These are phyloP conservation scores for Aspergillus awamori DNA, from an alignment of 2,329 filamentous ascomycete genomes.

Conservation along the genomic window DNA sequence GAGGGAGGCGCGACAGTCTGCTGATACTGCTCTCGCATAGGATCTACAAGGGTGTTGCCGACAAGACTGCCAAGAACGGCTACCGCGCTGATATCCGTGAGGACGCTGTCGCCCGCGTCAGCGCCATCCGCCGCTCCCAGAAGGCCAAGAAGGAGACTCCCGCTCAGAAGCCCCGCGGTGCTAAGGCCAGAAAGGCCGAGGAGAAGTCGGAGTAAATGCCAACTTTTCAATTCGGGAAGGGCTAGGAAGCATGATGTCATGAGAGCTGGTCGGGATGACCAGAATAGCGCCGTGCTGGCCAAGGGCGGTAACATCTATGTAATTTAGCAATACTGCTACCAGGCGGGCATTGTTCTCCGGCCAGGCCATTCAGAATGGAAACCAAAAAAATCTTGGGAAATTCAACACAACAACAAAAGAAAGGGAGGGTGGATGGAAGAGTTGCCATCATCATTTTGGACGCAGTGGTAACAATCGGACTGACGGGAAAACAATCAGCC, in stretches of 20 bases:
- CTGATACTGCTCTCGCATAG: constrained; percentile 49
- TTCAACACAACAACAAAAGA: constrained; percentile 14
- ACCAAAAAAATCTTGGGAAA: constrained; percentile 14
- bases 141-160: constrained; percentile 73
- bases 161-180: constrained; percentile 75
- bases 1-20: constrained; percentile 16
- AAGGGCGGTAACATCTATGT: constrained; percentile 33
- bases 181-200: constrained; percentile 72
- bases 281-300: constrained; percentile 30
- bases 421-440: constrained; percentile 9
- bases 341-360: constrained; percentile 16
- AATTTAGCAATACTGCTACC: constrained; percentile 32
- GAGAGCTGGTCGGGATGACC: constrained; percentile 17
- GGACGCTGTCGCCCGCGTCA: constrained; percentile 81
- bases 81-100: constrained; percentile 82
- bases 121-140: constrained; percentile 80
- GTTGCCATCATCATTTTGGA: background rate
- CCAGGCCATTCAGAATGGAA: constrained; percentile 19
- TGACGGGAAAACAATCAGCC: constrained; percentile 26
- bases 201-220: constrained; percentile 41
- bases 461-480: background rate
- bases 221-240: constrained; percentile 2
- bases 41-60: constrained; percentile 87
- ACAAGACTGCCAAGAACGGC: constrained; percentile 75
- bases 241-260: constrained; percentile 16